Evolutionary conservation across 768 basidiomycete species (phyloP).

Genomic region (Dacryopinax primogenitus): DNA sequence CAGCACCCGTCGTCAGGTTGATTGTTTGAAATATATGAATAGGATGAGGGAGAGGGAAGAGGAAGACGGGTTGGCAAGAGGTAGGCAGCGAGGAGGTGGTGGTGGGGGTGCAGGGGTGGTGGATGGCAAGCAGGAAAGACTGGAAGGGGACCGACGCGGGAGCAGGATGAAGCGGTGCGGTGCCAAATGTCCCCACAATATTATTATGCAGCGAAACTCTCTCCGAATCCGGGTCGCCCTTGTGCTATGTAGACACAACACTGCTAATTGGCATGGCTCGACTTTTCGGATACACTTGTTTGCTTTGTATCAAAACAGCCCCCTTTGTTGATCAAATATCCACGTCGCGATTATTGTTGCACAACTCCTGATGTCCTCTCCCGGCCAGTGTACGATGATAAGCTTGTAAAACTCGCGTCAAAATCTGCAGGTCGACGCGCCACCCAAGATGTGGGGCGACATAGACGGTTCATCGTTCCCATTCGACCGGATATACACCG

Average conservation of each 20-base stretch:
- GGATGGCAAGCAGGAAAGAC: constrained; percentile 5
- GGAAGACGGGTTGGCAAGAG: background rate
- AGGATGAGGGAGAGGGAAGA: background rate
- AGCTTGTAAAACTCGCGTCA: background rate
- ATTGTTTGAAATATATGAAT: background rate
- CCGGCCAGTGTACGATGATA: no score
- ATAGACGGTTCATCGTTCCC: background rate
- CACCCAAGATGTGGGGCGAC: background rate
- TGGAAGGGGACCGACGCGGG: constrained; percentile 6
- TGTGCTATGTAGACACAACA: no score
- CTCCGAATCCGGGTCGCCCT: background rate
- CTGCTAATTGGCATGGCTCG: no score
- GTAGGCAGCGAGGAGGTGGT: constrained; percentile 4
- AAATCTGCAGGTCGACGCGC: background rate
- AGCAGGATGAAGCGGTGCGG: constrained; percentile 10
- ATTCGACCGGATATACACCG: background rate
- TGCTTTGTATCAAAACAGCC: no score
- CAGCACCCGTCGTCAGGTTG: background rate
- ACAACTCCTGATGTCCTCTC: no score
- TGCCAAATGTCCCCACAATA: constrained; percentile 9
- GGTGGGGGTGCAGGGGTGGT: constrained; percentile 3
- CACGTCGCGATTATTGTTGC: no score
- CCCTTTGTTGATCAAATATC: no score
- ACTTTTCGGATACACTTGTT: no score
- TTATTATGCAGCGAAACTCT: background rate